Evolutionary conservation across 805 yeast genomes (phyloP).

Genomic region (Crinitomyces ghanaensis): DNA sequence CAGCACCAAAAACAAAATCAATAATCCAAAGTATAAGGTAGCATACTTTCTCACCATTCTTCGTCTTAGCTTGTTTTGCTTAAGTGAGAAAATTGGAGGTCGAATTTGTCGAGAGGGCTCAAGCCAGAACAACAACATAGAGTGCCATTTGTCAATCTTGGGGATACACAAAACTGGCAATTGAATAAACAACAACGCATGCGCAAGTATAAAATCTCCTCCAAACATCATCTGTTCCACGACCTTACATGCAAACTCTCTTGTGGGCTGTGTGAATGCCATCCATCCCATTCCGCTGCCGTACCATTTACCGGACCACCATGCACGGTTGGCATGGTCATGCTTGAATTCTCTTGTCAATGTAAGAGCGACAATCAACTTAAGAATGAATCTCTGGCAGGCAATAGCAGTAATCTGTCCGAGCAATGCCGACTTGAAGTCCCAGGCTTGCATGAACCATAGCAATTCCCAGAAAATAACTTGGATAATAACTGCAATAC

Average conservation of each 20-base stretch:
- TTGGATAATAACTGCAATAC: conserved; percentile 82
- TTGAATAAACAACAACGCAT: conserved; percentile 74
- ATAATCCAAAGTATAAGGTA: conserved; percentile 58
- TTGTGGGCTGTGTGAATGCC: conserved; percentile 90
- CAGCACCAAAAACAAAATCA: conserved; percentile 59
- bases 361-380: conserved; percentile 62
- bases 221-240: conserved; percentile 93
- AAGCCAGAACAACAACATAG: conserved; percentile 97
- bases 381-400: conserved; percentile 79
- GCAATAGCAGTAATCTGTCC: conserved; percentile 79
- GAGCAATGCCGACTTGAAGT: conserved; percentile 72
- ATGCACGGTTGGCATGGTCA: conserved; percentile 91
- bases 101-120: conserved; percentile 94
- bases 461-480: conserved; percentile 80
- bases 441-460: conserved; percentile 96
- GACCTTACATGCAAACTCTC: conserved; percentile 90
- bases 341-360: conserved; percentile 94
- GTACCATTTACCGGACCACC: conserved; percentile 99
- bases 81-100: conserved; percentile 94
- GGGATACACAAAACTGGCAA: conserved; percentile 82
- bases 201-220: conserved; percentile 93
- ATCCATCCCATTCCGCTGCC: conserved; percentile 86
- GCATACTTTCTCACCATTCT: conserved; percentile 95
- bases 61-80: conserved; percentile 92
- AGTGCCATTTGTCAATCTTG: conserved; percentile 91